These are phyloP conservation scores for Odontarrhena argentea DNA, from an alignment of 345 rosid species.

Conservation along the genomic window DNA sequence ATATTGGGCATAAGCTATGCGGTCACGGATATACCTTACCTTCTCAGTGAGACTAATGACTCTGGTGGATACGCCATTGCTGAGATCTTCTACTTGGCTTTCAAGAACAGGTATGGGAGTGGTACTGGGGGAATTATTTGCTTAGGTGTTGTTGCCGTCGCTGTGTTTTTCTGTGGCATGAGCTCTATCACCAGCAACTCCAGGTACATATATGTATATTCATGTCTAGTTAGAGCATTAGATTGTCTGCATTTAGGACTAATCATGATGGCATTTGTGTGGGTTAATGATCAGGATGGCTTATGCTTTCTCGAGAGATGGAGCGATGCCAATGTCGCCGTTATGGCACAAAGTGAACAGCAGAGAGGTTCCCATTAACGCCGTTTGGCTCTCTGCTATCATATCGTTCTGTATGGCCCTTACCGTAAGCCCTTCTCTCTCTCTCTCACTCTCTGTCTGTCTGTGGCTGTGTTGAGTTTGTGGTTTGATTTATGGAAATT, in stretches of 20 bases:
- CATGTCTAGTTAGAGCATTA: neutral
- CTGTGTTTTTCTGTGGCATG: conserved; percentile 98
- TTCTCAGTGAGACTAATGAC: conserved; percentile 71
- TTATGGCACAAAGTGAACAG: conserved; percentile 90
- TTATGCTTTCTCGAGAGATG: conserved; percentile 98
- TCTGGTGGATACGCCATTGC: conserved; percentile 95
- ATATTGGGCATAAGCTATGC: conserved; percentile 87
- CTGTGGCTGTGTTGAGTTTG: conserved; percentile 7
- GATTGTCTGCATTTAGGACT: conserved; percentile 11
- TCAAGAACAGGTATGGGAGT: conserved; percentile 83
- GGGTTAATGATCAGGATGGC: conserved; percentile 66
- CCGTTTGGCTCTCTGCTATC: conserved; percentile 80
- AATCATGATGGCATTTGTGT: conserved; percentile 8
- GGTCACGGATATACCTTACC: conserved; percentile 74
- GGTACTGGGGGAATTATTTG: conserved; percentile 89
- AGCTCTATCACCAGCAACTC: conserved; percentile 96
- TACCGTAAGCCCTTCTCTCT: conserved; percentile 55
- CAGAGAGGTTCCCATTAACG: conserved; percentile 81
- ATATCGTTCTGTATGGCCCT: conserved; percentile 94
- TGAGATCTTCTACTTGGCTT: conserved; percentile 77
- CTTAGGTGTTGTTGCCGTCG: conserved; percentile 82
- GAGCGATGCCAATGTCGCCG: conserved; percentile 86
- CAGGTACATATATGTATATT: conserved; percentile 48
- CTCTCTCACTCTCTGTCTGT: neutral
- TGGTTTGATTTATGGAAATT: conserved; percentile 28